A percentile compares a stretch with the other conserved stretches of the same genome.
Conservation (phyloP, 2,329 filamentous ascomycete species). For the Torrubiella hemipterigena region DNA sequence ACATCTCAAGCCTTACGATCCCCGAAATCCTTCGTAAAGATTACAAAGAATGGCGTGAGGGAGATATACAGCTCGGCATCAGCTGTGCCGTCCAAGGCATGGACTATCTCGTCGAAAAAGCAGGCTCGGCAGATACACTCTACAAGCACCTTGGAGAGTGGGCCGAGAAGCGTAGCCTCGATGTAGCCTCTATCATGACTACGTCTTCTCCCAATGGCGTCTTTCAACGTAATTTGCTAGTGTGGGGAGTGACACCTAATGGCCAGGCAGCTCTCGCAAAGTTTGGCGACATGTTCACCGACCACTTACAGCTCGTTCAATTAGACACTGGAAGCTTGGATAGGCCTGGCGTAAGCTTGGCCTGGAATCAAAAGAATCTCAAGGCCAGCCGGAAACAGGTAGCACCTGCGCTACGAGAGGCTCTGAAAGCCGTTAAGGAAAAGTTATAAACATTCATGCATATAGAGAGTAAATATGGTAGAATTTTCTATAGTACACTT, state of each 20-base stretch:
- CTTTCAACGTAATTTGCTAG: slow-evolving; percentile 55
- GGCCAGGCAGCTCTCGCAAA: slow-evolving; percentile 36
- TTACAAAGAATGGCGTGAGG: slow-evolving; percentile 67
- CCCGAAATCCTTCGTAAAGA: slow-evolving; percentile 67
- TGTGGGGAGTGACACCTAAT: slow-evolving; percentile 46
- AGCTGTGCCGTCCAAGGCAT: slow-evolving; percentile 53
- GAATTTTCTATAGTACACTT: no score
- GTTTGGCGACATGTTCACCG: slow-evolving; percentile 36
- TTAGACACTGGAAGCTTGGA: slow-evolving; percentile 41
- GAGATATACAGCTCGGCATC: slow-evolving; percentile 49
- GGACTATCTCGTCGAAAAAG: slow-evolving; percentile 43
- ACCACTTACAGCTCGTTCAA: slow-evolving; percentile 41
- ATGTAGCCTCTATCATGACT: slow-evolving; percentile 58
- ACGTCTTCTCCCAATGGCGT: slow-evolving; percentile 39
- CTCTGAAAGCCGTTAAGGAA: slow-evolving; percentile 23
- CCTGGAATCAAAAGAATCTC: slow-evolving; percentile 56
- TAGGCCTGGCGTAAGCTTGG: slow-evolving; percentile 34
- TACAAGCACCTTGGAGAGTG: slow-evolving; percentile 37
- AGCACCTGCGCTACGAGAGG: slow-evolving; percentile 51
- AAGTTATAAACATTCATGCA: not conserved
- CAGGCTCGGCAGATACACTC: slow-evolving; percentile 32
- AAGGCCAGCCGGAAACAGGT: slow-evolving; percentile 57
- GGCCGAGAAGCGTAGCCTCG: slow-evolving; percentile 43
- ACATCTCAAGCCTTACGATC: slow-evolving; percentile 48
- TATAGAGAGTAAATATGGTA: not conserved